Base-by-base conservation (phyloP, 208 protist genomes). In the Wallacemonas sp. region DNA sequence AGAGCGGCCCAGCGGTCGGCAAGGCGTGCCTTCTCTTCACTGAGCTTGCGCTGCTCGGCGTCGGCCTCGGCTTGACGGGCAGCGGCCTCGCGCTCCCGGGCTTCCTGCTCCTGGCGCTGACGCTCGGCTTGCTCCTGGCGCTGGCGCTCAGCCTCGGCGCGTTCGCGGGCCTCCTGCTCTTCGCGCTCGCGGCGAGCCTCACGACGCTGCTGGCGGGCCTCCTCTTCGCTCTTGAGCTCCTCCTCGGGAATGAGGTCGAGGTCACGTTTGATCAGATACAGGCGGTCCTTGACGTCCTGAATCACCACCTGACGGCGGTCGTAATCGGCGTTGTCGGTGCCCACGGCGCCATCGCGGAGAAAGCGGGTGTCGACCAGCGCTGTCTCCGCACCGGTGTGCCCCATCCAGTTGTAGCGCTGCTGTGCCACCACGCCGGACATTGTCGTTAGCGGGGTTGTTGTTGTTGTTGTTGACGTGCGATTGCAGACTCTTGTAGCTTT, bases 361-460 rank as follows among this genome's bases (percentile, higher is more conserved):
- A 87, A 54, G 12, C 53, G 37, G 22, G 73, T 55, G 63, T 88
- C 76, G 39, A 87, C 52, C 45, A 79, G 62, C 46, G 79, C 63
- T 15, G 81, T 81, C 75, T 91, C 78, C 48, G 81, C 87, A 42
- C 89, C 85, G 55, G 91, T 73, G 72, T 92, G 79, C 32, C 85
- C 83, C 89, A 94, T 94, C 89, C 89, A 94, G 73, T 92, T 94
- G 69, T 83, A 91, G 32, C 79, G 75, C 46, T 93, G 77, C n/a
- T 54, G 78, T n/a, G 73, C 67, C 33, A 89, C 63, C 27, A 91
- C 63, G 22, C 78, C 77, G 48, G 79, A 76, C 66, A 77, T 77
- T 33, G 30, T 79, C 17, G 22, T 39, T 17, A 41, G 21, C 41
- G 33, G 45, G 24, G 34, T 58, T 12, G 27, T 54, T 34, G 0